Base-by-base conservation (phyloP, 129 eudicot genomes). In the Smallanthus sonchifolius region DNA sequence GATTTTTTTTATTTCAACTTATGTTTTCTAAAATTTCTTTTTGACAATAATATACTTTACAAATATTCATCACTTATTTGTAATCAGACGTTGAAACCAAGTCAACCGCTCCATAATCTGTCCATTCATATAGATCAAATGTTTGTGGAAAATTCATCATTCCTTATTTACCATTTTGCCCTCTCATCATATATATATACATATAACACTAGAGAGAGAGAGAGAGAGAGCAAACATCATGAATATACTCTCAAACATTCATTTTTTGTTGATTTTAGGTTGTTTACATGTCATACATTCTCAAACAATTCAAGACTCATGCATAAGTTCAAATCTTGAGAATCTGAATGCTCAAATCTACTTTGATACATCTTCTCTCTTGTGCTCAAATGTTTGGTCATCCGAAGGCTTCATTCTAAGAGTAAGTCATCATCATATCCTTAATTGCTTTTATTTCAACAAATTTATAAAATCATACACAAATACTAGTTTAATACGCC, bases 351-450 rank as follows among this genome's bases (percentile, higher is more conserved):
- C 61, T 48, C 86, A 66, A 69, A 68, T 87, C 24, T 60, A 59
- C 7, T 93, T 93, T 54, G 91, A 84, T 35, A 76, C 92, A 16
- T n/a, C 96, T 69, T 69, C 89, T 39, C 85, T 90, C 75, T 55
- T 40, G 30, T 93, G 98, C 77, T 85, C 71, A 60, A 16, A 77
- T 7, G 96, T 88, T 7, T 93, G 98, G 97, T 40, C 51, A 39
- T 60, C 84, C 10, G 81, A 90, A 77, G 73, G 74, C 67, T 93
- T 77, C 91, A 77, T 86, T 70, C 85, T 89, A 77, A 77, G 98
- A 68, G 98, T 92, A 86, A 80, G 85, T 80, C 15, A 35, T 63
- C 65, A 70, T 76, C 62, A 19, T 56, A 77, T 16, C 10, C 37
- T 7, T 44, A 24, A 10, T 42, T 4, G n/a, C 2, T 10, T 42